Evolutionary conservation across 768 basidiomycete species (phyloP).

Genomic region (Tephrocybe sp.): DNA sequence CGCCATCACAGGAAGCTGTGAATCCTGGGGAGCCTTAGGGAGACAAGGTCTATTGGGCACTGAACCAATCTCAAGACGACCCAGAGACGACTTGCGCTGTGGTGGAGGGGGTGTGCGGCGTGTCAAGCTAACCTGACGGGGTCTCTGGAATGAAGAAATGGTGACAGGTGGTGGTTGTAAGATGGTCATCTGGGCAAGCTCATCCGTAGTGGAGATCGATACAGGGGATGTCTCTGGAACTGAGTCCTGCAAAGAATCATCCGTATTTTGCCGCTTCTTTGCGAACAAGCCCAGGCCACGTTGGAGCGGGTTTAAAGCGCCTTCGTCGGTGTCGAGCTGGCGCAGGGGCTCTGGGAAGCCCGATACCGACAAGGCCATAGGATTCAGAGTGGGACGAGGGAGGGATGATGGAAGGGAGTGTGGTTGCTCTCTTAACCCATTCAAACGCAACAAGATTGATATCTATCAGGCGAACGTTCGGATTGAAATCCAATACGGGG

Average conservation of each 20-base stretch:
- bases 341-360: constrained; percentile 33
- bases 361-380: constrained; percentile 33
- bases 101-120: constrained; percentile 24
- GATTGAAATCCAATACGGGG: neutral
- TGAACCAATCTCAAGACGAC: constrained; percentile 27
- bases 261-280: constrained; percentile 19
- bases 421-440: constrained; percentile 16
- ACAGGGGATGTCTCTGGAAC: neutral
- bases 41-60: constrained; percentile 13
- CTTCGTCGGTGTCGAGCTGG: constrained; percentile 14
- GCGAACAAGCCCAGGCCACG: constrained; percentile 23
- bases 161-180: constrained; percentile 18
- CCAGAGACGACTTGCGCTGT: constrained; percentile 21
- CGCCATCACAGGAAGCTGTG: neutral
- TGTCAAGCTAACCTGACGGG: constrained; percentile 19
- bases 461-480: constrained; percentile 5
- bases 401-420: constrained; percentile 1
- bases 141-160: constrained; percentile 8
- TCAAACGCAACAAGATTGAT: constrained; percentile 11
- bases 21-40: constrained; percentile 11
- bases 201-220: constrained; percentile 12
- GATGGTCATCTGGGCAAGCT: constrained; percentile 18
- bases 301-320: constrained; percentile 12
- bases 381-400: neutral
- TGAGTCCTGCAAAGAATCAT: constrained; percentile 10